These are phyloP conservation scores for Aspergillus cristatus DNA, from an alignment of 495 filamentous ascomycete genomes.

Conservation along the genomic window DNA sequence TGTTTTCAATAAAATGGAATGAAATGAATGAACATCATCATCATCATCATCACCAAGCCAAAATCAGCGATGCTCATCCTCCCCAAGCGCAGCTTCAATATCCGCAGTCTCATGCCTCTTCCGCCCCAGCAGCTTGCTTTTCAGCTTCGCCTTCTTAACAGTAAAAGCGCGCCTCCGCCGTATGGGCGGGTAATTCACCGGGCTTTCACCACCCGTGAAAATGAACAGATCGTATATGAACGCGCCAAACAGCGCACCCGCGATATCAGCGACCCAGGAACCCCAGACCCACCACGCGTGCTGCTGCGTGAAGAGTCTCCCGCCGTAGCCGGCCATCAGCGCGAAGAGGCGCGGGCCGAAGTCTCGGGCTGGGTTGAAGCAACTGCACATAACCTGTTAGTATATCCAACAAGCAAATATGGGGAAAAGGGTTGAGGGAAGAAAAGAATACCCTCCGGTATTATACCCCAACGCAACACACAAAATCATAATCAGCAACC, in stretches of 20 bases:
- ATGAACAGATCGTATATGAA: slow-evolving; percentile 44
- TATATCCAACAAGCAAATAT: slow-evolving; percentile 38
- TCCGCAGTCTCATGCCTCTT: too few relatives aligned
- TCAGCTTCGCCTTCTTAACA: too few relatives aligned
- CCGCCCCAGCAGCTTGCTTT: too few relatives aligned
- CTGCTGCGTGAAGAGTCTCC: slow-evolving; percentile 12
- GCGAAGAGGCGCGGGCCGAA: slow-evolving; percentile 47
- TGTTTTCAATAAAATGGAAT: too few relatives aligned
- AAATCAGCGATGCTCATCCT: too few relatives aligned
- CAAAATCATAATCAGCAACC: slow-evolving; percentile 30
- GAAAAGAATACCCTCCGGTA: slow-evolving; percentile 12
- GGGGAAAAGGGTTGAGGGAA: slow-evolving; percentile 1
- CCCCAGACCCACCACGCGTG: slow-evolving; percentile 51
- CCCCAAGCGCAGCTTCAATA: too few relatives aligned
- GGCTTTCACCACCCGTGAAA: slow-evolving; percentile 38
- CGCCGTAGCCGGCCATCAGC: slow-evolving; percentile 44
- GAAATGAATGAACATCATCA: too few relatives aligned
- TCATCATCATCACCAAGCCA: too few relatives aligned
- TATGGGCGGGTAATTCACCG: slow-evolving; percentile 28
- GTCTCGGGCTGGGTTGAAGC: slow-evolving; percentile 49
- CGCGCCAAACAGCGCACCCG: slow-evolving; percentile 37
- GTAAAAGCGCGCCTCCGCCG: slow-evolving; percentile 1
- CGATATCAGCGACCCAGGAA: slow-evolving; percentile 39
- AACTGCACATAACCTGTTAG: slow-evolving; percentile 43
- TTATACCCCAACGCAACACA: slow-evolving; percentile 12